Conservation (phyloP, 129 eudicot species). For the sunflower (Helianthus annuus) region DNA sequence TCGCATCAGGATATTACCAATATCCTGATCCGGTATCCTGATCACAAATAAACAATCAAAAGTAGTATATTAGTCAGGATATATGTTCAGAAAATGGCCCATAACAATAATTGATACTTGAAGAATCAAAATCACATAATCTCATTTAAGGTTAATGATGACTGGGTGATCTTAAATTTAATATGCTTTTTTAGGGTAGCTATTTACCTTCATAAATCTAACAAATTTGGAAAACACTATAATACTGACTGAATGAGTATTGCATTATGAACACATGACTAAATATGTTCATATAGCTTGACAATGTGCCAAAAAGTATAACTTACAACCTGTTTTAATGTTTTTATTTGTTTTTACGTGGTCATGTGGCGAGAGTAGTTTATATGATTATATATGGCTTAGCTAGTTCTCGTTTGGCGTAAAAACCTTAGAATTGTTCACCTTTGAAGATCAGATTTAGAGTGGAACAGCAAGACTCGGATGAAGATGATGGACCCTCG, state of each 20-base stretch:
- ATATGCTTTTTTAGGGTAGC: too few species aligned
- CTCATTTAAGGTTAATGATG: too few species aligned
- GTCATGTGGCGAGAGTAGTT: too few species aligned
- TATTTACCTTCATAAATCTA: neutral
- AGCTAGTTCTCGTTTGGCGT: neutral
- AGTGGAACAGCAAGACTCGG: slow-evolving; percentile 34
- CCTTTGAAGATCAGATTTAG: slow-evolving; percentile 37
- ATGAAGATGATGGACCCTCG: slow-evolving; percentile 40
- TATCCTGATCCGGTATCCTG: too few species aligned
- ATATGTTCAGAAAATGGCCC: too few species aligned
- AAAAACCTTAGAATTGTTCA: neutral
- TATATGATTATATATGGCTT: neutral
- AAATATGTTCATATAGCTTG: neutral
- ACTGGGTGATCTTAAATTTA: too few species aligned
- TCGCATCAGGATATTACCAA: too few species aligned
- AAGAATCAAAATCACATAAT: too few species aligned
- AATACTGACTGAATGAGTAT: neutral
- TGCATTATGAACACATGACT: slow-evolving; percentile 1
- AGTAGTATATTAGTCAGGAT: too few species aligned
- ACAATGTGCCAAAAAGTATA: neutral
- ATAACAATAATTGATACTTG: too few species aligned
- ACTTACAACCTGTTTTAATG: neutral
- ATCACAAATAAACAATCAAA: too few species aligned
- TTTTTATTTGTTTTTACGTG: neutral
- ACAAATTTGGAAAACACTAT: neutral